Evolutionary conservation across 352 stramenopile genomes (phyloP).

Genomic region (Phytophthora brassicae): DNA sequence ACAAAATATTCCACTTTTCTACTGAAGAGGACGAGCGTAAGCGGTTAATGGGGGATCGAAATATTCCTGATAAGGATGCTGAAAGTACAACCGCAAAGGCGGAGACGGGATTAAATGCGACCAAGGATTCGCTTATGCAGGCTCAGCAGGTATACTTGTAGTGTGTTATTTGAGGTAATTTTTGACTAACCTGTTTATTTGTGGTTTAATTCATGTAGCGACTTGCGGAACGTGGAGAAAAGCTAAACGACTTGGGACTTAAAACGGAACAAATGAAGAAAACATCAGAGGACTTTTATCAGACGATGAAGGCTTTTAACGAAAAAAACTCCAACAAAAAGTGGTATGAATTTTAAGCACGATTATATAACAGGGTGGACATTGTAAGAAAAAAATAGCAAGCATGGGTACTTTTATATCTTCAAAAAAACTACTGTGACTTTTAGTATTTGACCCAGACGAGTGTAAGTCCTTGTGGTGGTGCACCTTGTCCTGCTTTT

Average conservation of each 20-base stretch:
- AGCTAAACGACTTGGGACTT: constrained; percentile 67
- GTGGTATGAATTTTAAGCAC: constrained; percentile 78
- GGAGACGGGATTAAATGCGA: constrained; percentile 40
- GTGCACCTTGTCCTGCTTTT: constrained; percentile 64
- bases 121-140: constrained; percentile 67
- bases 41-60: constrained; percentile 56
- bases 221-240: constrained; percentile 75
- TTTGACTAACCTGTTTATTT: constrained; percentile 5
- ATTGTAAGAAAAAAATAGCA: background rate
- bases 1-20: constrained; percentile 78
- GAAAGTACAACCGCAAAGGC: constrained; percentile 26
- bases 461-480: constrained; percentile 67
- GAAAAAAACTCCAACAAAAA: constrained; percentile 85
- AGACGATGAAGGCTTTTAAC: constrained; percentile 86
- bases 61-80: constrained; percentile 22
- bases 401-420: no score
- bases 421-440: no score
- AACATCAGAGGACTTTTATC: constrained; percentile 80
- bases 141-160: constrained; percentile 57
- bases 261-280: constrained; percentile 87
- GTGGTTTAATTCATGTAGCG: constrained; percentile 37
- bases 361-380: background rate
- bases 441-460: constrained; percentile 38
- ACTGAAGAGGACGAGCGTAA: constrained; percentile 56
- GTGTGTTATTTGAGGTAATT: background rate